Percentiles rank a stretch among this genome's conserved stretches.
These are phyloP conservation scores for Verticillium longisporum DNA, from an alignment of 2,329 filamentous ascomycete genomes.

Conservation along the genomic window DNA sequence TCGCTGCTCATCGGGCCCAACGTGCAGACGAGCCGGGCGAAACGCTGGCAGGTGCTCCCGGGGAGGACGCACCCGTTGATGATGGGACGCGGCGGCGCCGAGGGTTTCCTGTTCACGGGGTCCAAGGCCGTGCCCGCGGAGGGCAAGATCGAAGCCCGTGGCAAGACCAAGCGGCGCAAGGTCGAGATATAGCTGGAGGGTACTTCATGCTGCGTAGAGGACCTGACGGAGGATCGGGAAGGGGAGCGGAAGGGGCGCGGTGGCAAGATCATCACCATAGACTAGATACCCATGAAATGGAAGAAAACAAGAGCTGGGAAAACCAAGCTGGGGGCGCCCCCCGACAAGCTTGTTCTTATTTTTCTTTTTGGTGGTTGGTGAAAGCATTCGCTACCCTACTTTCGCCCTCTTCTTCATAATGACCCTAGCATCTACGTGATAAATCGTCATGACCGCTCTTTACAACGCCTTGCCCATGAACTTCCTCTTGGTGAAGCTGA, in stretches of 20 bases:
- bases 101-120: constrained; percentile 85
- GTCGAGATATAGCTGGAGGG: constrained; percentile 23
- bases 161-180: constrained; percentile 69
- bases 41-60: constrained; percentile 85
- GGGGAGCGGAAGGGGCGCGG: not conserved
- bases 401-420: not conserved
- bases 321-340: not conserved
- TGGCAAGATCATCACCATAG: not conserved
- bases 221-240: not conserved
- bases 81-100: constrained; percentile 79
- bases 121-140: constrained; percentile 74
- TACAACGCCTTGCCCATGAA: constrained; percentile 95
- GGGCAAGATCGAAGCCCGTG: constrained; percentile 75
- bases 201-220: not conserved
- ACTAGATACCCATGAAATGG: not conserved
- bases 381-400: not conserved
- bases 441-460: not conserved
- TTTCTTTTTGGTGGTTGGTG: not conserved
- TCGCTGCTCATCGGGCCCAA: constrained; percentile 71
- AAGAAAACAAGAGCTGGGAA: not conserved
- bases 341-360: not conserved
- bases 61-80: constrained; percentile 90
- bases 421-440: not conserved
- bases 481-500: constrained; percentile 98
- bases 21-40: constrained; percentile 72